phyloP scores from a whole-genome alignment of 1,139 yeast genomes.

The Tardiomyces depauwii region DNA sequence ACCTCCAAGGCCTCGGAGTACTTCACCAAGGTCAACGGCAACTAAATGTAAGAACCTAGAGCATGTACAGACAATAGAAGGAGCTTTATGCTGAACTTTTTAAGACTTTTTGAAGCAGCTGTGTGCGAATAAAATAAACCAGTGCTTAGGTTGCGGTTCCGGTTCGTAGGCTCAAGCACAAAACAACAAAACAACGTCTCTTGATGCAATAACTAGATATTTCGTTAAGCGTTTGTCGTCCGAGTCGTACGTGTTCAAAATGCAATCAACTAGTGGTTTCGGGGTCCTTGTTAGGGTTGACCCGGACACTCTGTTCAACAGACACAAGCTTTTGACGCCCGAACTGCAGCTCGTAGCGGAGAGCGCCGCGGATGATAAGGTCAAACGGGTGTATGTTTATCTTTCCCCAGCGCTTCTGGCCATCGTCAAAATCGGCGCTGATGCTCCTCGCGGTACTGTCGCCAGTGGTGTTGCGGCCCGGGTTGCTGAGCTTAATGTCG shows the following conservation, averaged over 20 bases:
- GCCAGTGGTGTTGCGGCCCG: slow-evolving; percentile 57
- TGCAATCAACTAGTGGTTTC: not conserved
- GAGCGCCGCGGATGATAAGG: slow-evolving; percentile 69
- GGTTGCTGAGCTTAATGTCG: slow-evolving; percentile 60
- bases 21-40: slow-evolving; percentile 46
- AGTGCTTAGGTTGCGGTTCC: too few relatives aligned
- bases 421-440: not conserved
- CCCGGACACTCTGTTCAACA: slow-evolving; percentile 31
- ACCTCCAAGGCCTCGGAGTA: slow-evolving; percentile 68
- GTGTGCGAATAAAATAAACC: too few relatives aligned
- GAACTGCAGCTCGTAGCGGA: slow-evolving; percentile 67
- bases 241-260: not conserved
- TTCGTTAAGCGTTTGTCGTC: slow-evolving; percentile 1
- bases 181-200: not conserved
- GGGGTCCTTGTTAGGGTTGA: slow-evolving; percentile 36
- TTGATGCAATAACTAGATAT: not conserved
- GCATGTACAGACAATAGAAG: not conserved
- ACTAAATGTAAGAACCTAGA: not conserved
- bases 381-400: slow-evolving; percentile 80
- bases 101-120: too few relatives aligned
- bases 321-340: slow-evolving; percentile 20
- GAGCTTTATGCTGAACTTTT: too few relatives aligned
- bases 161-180: too few relatives aligned
- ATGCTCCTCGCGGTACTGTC: slow-evolving; percentile 10
- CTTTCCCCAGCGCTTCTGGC: slow-evolving; percentile 56